Evolutionary conservation across 2,329 filamentous ascomycete species (phyloP), one percentile per base, ranked within the genome.

Genomic region (Ophiostoma himal-ulmi): DNA sequence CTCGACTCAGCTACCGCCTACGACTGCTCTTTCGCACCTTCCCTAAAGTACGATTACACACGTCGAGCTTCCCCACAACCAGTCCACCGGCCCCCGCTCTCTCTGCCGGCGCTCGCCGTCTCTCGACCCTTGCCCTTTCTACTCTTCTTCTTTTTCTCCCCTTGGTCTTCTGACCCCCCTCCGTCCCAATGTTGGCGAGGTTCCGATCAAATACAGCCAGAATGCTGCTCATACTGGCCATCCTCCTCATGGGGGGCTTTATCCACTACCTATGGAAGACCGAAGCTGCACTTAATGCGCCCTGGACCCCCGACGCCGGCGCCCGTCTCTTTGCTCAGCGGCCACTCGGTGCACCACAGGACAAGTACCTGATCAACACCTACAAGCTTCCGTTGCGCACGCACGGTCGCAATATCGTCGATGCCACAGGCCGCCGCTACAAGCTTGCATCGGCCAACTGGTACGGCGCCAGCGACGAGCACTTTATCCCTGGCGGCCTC

Each of bases 381-480:
- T 89, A 85, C 77, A 76, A 78, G 65, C 81, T 89, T 62, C 88
- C 88, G 20, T 80, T 91, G 60, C 83, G 82, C 68, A 88, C 89
- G 1, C 78, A 79, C 37, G 88, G 89, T 6, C 83, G 88, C 62
- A 76, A 89, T 73, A 82, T 91, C 37, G 82, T 90, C 69, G 88
- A 91, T 78, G 78, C 82, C 10, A 75, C 80, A 1, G 85, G 84
- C 54, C 81, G 82, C 39, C 83, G 87, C 39, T 86, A 88, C 78
- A 89, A 88, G 79, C 81, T 91, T 8, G 80, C 85, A 22, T 88
- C 86, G 26, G 81, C 90, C 75, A 91, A 91, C 79, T 91, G 89
- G 89, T 91, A 91, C 76, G 89, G 89, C 44, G 88, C 85, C 3
- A 89, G 87, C 76, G 89, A 91, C 75, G 84, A 89, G 79, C 81